Evolutionary conservation across 257 asterid species (phyloP).

Genomic region (Nicotiana otophora): DNA sequence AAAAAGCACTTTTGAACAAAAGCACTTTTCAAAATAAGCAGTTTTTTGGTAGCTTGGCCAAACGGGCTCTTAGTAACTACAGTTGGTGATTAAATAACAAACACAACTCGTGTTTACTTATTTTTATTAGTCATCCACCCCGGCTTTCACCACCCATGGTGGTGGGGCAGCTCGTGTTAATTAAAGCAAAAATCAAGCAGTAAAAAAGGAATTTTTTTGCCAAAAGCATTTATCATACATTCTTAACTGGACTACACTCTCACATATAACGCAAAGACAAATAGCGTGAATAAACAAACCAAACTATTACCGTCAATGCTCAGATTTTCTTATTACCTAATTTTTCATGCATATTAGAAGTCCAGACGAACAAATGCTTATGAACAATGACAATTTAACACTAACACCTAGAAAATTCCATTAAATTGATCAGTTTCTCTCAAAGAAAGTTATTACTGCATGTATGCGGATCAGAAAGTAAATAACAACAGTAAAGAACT

Average conservation of each 20-base stretch:
- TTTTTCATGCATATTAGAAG: not conserved
- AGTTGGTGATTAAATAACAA: not conserved
- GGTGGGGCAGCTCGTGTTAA: not conserved
- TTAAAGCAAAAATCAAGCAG: not conserved
- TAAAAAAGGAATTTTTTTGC: not conserved
- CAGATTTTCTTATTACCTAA: not conserved
- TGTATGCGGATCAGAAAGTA: not conserved
- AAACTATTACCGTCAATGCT: not conserved
- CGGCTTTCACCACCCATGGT: too few relatives aligned
- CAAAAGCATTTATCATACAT: not conserved
- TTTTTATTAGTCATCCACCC: not conserved
- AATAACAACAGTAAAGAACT: constrained; percentile 19
- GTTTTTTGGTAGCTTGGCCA: too few relatives aligned
- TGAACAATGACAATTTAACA: not conserved
- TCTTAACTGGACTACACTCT: not conserved
- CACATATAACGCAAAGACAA: not conserved
- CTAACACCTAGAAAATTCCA: not conserved
- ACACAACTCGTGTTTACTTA: not conserved
- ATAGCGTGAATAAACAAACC: not conserved
- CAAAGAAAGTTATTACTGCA: not conserved
- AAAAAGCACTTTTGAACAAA: too few relatives aligned
- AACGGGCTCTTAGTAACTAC: not conserved
- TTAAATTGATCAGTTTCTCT: not conserved
- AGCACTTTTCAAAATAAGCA: too few relatives aligned
- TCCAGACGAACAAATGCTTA: not conserved